Conservation (phyloP, 495 filamentous ascomycete species). For the Xanthoparmelia taractica region DNA sequence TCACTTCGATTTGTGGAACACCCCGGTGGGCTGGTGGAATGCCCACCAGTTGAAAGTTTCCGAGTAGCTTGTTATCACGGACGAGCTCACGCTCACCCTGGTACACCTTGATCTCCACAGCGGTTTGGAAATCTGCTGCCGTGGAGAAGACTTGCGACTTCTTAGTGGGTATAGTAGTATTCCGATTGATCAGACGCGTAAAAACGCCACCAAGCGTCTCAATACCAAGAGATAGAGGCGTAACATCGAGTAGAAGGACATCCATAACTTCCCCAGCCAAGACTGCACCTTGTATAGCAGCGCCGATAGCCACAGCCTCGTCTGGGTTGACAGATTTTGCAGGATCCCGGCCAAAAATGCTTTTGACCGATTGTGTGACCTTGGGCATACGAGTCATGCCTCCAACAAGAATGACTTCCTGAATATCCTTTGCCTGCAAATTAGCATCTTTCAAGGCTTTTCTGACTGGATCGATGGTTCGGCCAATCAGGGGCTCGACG, state of each 20-base stretch:
- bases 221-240: slow-evolving; percentile 96
- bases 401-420: slow-evolving; percentile 98
- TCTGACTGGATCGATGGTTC: slow-evolving; percentile 84
- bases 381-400: slow-evolving; percentile 99
- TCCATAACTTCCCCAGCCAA: slow-evolving; percentile 95
- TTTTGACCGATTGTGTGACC: slow-evolving; percentile 94
- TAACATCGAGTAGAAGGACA: slow-evolving; percentile 92
- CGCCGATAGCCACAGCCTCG: slow-evolving; percentile 97
- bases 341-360: slow-evolving; percentile 94
- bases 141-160: slow-evolving; percentile 99
- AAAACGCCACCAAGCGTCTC: slow-evolving; percentile 99
- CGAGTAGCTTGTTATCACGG: slow-evolving; percentile 96
- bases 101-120: slow-evolving; percentile 99
- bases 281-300: slow-evolving; percentile 95
- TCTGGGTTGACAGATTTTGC: slow-evolving; percentile 99
- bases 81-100: slow-evolving; percentile 99
- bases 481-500: slow-evolving; percentile 82
- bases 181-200: slow-evolving; percentile 98
- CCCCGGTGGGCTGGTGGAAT: slow-evolving; percentile 97
- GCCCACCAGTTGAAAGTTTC: slow-evolving; percentile 99
- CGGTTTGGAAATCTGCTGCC: slow-evolving; percentile 97
- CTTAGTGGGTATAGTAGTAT: slow-evolving; percentile 99
- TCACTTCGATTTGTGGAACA: slow-evolving; percentile 96
- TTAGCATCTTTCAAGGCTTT: slow-evolving; percentile 97
- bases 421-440: slow-evolving; percentile 89